Base-by-base conservation (phyloP, 768 basidiomycete genomes). In the Porphyrellus cyaneotinctus region DNA sequence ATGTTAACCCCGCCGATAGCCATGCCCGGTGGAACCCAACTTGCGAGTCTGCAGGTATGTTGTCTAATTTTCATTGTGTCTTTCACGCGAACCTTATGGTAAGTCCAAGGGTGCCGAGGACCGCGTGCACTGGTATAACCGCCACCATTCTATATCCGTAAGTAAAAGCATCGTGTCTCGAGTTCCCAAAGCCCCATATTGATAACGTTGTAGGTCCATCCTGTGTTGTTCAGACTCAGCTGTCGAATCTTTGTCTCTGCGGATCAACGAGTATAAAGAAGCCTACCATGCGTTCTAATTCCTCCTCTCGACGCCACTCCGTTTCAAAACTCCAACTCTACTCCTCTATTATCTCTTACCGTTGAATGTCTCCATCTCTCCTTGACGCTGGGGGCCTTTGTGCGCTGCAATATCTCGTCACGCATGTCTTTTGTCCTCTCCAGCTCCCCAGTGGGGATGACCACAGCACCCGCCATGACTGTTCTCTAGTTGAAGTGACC, bases 401-500 rank as follows among this genome's bases (percentile, higher is more conserved):
- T 44, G 33, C 53, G 8, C 24, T 53, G 31, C 41, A 56, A 47
- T 79, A 75, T 56, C 53, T 70, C 31, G 47, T 74, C 11, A 70
- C 71, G 10, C 78, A 80, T 46, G 62, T 78, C 0, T 76, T 79
- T 56, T 55, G 71, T 8, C 77, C 78, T 3, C 70, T 74, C 2
- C 65, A 65, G 36, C 63, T 77, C 3, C 77, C 77, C 0, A 67
- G 71, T 42, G 52, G 63, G 12, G 64, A 72, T 15, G 75, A 78
- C 48, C 49, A 63, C 14, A 52, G n/a, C 10, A 10, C 52, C 44
- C 18, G 47, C 15, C 61, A 65, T 4, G 70, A 77, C 8, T 47
- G 57, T 24, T 58, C 59, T 0, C 59, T 78, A 0, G 62, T 65
- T 42, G 24, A 45, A 13, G 51, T 60, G 2, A 49, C 69, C 1